phyloP scores from a whole-genome alignment of 2,329 filamentous ascomycete species.

The Dactylellina cionopaga region DNA sequence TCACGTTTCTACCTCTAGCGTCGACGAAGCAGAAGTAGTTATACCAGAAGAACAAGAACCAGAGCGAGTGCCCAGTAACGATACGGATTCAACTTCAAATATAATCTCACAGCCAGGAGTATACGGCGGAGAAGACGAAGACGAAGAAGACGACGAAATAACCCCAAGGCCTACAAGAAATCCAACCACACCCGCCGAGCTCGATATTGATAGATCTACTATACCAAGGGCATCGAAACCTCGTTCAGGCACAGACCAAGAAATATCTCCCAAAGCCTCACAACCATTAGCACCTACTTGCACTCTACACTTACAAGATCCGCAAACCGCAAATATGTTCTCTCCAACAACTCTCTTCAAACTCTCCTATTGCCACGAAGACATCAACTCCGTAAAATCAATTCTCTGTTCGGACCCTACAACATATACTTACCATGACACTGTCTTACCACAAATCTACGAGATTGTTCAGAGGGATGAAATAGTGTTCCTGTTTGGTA shows the following conservation, averaged over 20 bases:
- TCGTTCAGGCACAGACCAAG: too few species aligned
- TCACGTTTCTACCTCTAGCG: neutral
- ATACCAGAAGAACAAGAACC: neutral
- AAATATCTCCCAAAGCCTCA: neutral
- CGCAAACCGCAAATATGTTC: constrained; percentile 35
- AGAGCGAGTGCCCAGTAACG: neutral
- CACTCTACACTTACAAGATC: neutral
- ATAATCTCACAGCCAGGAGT: constrained; percentile 3
- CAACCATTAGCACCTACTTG: neutral
- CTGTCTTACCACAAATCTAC: constrained; percentile 21
- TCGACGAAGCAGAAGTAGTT: neutral
- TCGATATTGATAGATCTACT: neutral
- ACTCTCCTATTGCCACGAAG: constrained; percentile 19
- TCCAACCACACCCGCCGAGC: neutral
- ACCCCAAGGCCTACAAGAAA: neutral
- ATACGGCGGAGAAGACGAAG: too few species aligned
- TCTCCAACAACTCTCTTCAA: constrained; percentile 28
- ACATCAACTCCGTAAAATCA: constrained; percentile 11
- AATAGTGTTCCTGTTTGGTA: constrained; percentile 19
- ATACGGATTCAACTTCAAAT: constrained; percentile 7
- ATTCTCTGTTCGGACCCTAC: constrained; percentile 14
- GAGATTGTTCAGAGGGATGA: constrained; percentile 30
- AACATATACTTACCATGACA: constrained; percentile 3
- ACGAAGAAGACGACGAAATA: too few species aligned
- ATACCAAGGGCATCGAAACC: neutral